Evolutionary conservation across 768 basidiomycete genomes (phyloP).

Genomic region (Clathrus columnatus): DNA sequence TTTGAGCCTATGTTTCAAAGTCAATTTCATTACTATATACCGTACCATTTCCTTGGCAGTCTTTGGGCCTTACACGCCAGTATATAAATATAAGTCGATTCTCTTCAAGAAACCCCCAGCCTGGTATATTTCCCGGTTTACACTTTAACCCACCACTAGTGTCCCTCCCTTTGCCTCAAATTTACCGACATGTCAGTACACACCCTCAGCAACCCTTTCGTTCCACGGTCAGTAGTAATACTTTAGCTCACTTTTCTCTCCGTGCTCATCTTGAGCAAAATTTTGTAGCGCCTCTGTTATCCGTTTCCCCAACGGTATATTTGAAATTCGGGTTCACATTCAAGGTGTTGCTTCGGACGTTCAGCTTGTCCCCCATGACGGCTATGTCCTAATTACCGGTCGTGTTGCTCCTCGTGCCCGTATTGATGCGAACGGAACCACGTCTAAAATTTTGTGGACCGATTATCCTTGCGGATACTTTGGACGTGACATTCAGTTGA

Average conservation of each 20-base stretch:
- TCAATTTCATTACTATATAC: too few relatives aligned
- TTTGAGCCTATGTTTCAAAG: too few relatives aligned
- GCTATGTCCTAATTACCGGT: neutral
- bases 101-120: neutral
- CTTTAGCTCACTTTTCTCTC: neutral
- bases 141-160: neutral
- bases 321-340: constrained; percentile 3
- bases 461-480: constrained; percentile 6
- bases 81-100: neutral
- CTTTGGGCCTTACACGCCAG: neutral
- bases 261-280: neutral
- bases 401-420: neutral
- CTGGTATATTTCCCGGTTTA: neutral
- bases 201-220: neutral
- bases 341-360: neutral
- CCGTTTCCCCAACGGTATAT: neutral
- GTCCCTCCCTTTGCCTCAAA: neutral
- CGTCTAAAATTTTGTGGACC: neutral
- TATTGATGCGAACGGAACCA: neutral
- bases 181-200: neutral
- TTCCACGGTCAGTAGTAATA: neutral
- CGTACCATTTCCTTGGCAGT: too few relatives aligned
- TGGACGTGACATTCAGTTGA: constrained; percentile 1
- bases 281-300: neutral
- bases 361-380: neutral